Evolutionary conservation across 1,284 basidiomycete genomes (phyloP).

Genomic region (Ceratobasidium sp.): DNA sequence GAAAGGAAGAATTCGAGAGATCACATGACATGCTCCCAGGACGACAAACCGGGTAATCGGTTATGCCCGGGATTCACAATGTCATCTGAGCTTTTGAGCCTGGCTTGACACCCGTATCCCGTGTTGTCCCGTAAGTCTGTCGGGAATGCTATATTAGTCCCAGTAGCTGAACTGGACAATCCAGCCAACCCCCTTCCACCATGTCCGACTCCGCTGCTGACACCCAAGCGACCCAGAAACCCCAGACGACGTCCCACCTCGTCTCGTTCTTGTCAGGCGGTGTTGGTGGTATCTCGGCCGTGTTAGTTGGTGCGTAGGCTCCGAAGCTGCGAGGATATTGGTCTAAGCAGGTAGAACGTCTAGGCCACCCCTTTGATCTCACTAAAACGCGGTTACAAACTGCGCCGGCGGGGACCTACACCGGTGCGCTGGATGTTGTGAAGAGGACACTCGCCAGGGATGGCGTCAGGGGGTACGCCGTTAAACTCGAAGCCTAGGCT

Average conservation of each 20-base stretch:
- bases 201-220: conserved; percentile 45
- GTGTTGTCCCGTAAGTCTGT: conserved; percentile 38
- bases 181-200: conserved; percentile 17
- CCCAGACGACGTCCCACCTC: conserved; percentile 61
- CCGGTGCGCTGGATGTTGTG: conserved; percentile 92
- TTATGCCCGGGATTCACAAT: conserved; percentile 40
- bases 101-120: conserved; percentile 28
- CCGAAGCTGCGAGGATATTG: neutral
- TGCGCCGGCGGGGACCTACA: conserved; percentile 89
- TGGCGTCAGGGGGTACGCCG: conserved; percentile 83
- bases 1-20: conserved; percentile 26
- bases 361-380: conserved; percentile 97
- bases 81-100: conserved; percentile 39
- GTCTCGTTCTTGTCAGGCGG: conserved; percentile 94
- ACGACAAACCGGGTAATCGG: conserved; percentile 18
- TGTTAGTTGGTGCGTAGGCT: conserved; percentile 80
- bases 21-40: conserved; percentile 33
- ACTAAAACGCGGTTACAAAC: conserved; percentile 98
- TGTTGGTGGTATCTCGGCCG: conserved; percentile 87
- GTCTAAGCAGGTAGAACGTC: neutral
- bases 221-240: conserved; percentile 31
- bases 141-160: conserved; percentile 14
- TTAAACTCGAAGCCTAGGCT: conserved; percentile 3
- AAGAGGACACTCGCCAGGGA: conserved; percentile 89
- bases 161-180: conserved; percentile 19